Evolutionary conservation across 805 yeast genomes (phyloP).

Genomic region (Jamesozyma gamospora): DNA sequence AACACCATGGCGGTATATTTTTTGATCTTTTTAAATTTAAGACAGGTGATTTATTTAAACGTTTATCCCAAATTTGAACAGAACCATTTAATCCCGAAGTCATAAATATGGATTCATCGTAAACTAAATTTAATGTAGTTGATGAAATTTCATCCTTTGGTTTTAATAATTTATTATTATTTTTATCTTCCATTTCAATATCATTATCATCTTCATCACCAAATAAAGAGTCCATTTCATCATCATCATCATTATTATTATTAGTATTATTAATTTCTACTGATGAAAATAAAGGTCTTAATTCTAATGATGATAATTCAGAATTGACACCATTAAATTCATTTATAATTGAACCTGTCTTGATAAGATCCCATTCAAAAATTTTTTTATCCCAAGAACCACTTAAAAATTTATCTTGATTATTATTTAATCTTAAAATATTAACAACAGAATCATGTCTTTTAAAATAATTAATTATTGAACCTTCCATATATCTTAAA

Average conservation of each 20-base stretch:
- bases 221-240: slow-evolving; percentile 46
- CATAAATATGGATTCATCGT: slow-evolving; percentile 49
- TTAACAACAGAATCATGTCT: slow-evolving; percentile 68
- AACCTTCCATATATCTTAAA: slow-evolving; percentile 73
- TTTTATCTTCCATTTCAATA: slow-evolving; percentile 8
- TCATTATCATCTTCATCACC: slow-evolving; percentile 46
- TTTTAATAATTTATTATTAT: background rate
- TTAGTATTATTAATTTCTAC: slow-evolving; percentile 32
- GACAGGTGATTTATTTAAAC: slow-evolving; percentile 36
- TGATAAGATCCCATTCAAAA: slow-evolving; percentile 68
- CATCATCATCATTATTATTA: slow-evolving; percentile 25
- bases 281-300: slow-evolving; percentile 48
- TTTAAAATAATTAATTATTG: slow-evolving; percentile 61
- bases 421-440: slow-evolving; percentile 49
- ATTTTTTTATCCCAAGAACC: slow-evolving; percentile 88
- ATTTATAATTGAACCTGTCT: slow-evolving; percentile 48
- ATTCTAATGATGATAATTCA: slow-evolving; percentile 68
- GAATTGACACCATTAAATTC: slow-evolving; percentile 54
- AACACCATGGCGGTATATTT: slow-evolving; percentile 88
- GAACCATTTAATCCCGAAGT: slow-evolving; percentile 80
- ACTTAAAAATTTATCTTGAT: slow-evolving; percentile 56
- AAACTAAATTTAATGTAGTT: slow-evolving; percentile 17
- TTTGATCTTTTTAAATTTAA: slow-evolving; percentile 45
- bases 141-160: slow-evolving; percentile 18
- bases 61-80: slow-evolving; percentile 70